Base-by-base conservation (phyloP, 768 basidiomycete species). In the Russula vinacea region DNA sequence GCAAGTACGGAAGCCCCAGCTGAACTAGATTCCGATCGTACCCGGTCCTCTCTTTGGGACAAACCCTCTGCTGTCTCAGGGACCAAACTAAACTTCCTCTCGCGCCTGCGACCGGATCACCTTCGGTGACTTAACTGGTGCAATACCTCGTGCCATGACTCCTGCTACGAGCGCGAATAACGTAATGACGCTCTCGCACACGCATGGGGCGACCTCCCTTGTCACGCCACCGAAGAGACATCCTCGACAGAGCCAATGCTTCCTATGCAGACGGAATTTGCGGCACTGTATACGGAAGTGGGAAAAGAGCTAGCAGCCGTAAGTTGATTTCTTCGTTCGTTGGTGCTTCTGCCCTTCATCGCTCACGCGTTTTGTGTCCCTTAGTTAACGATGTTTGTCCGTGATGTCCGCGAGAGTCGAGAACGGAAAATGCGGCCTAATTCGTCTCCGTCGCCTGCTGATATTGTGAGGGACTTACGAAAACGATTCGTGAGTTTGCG, bases 231-330 rank as follows among this genome's bases (percentile, higher is more conserved):
- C 64, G 8, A 65, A 26, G 64, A 65, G 26, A 9, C 49, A 16
- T 2, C 59, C 3, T 51, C 62, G 8, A 7, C 17, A 61, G 64
- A 78, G 62, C 69, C 80, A 65, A 81, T 85, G 64, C 80, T 84
- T 59, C 85, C 87, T 11, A 83, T 93, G 82, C 88, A 90, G 69
- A 78, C 79, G 19, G 86, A 92, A 70, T 87, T 87, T 67, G 68
- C 72, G 3, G 52, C 78, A 39, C 76, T 93, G 39, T 77, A 86
- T 47, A 60, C 66, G 1, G 74, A 71, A 14, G 72, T 90, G 45
- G 71, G 66, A 2, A 77, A 75, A 42, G 88, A 91, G 64, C 73
- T 94, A 0, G 76, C 83, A 29, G 75, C 78, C 45, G 92, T 92
- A 71, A 69, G 85, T 78, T 45, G 53, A 24, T n/a, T 47, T 39